These are phyloP conservation scores for Prosopis cineraria DNA, from an alignment of 306 rosid species.

Conservation along the genomic window DNA sequence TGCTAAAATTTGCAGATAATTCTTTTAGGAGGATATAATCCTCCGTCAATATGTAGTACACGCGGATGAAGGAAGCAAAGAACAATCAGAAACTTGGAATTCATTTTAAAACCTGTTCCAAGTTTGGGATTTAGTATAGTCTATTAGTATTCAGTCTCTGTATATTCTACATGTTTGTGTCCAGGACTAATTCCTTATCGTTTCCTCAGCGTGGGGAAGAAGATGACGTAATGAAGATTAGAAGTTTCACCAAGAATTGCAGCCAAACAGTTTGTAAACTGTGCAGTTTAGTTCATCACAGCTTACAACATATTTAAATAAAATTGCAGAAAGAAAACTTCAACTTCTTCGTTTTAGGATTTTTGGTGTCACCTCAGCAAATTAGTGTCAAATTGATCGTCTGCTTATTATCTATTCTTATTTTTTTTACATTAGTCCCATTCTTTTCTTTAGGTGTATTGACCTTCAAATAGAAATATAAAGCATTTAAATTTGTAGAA, in stretches of 20 bases:
- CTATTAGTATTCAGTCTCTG: background rate
- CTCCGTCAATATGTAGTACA: background rate
- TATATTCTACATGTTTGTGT: background rate
- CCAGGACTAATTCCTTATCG: background rate
- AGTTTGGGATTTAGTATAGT: background rate
- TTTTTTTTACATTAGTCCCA: background rate
- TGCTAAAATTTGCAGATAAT: background rate
- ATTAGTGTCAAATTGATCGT: background rate
- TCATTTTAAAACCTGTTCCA: background rate
- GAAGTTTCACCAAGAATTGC: background rate
- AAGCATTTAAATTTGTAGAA: background rate
- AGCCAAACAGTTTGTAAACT: background rate
- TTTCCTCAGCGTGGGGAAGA: background rate
- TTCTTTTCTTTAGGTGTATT: background rate
- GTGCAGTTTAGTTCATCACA: background rate
- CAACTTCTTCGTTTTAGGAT: background rate
- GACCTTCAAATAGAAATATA: background rate
- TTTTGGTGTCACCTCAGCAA: background rate
- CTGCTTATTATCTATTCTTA: background rate
- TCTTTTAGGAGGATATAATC: background rate
- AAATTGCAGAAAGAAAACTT: background rate
- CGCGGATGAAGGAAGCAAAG: background rate
- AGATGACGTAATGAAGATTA: background rate
- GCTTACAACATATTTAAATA: background rate
- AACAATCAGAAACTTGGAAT: background rate